Evolutionary conservation across 208 protist species (phyloP).

Genomic region (Crithidia brevicula): DNA sequence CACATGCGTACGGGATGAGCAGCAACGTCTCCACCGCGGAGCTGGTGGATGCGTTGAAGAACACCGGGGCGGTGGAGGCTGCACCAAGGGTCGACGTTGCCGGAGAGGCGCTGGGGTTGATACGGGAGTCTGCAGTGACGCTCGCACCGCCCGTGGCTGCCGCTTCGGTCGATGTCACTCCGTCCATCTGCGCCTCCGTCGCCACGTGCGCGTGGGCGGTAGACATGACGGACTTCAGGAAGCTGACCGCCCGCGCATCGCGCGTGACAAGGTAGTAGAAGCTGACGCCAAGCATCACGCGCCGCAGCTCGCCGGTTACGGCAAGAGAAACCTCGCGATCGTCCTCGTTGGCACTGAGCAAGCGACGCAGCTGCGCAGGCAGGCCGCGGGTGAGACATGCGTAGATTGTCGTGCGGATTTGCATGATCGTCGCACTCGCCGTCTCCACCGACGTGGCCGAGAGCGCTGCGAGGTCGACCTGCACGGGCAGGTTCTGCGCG

Average conservation of each 20-base stretch:
- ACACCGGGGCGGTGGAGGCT: background rate
- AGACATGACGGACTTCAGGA: conserved; percentile 31
- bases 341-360: conserved; percentile 14
- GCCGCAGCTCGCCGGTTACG: conserved; percentile 34
- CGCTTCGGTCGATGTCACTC: conserved; percentile 1
- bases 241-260: conserved; percentile 29
- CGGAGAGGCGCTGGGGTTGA: background rate
- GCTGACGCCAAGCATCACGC: conserved; percentile 41
- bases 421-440: conserved; percentile 17
- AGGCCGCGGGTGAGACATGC: conserved; percentile 33
- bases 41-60: conserved; percentile 1
- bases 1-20: conserved; percentile 55
- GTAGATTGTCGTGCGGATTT: conserved; percentile 33
- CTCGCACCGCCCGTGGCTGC: no score
- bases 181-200: background rate
- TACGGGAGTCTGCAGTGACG: background rate
- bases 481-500: conserved; percentile 27
- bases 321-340: conserved; percentile 32
- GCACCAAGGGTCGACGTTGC: background rate
- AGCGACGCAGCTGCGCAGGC: conserved; percentile 18
- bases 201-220: conserved; percentile 14
- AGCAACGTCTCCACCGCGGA: conserved; percentile 33
- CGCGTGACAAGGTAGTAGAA: conserved; percentile 46
- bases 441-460: conserved; percentile 31
- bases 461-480: conserved; percentile 18